Base-by-base conservation (phyloP, 2,329 filamentous ascomycete species). In the Dactylellina sp. region DNA sequence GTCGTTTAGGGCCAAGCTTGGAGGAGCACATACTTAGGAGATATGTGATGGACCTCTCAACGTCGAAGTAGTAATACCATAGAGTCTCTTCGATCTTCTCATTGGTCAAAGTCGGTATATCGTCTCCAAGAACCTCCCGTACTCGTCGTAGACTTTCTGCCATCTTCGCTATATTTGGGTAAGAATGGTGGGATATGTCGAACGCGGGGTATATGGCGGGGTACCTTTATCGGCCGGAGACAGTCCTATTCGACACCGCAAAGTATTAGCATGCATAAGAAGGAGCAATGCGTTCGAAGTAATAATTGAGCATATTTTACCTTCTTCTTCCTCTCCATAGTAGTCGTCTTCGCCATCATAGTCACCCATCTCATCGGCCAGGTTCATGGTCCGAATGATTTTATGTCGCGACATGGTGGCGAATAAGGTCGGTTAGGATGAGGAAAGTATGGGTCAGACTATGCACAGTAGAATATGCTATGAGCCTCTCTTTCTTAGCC, bases 1-100 rank as follows among this genome's bases (percentile, higher is more conserved):
- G 2, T 5, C 35, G 20, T 40, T 3, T 2, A 40, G 18, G 6
- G 4, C 2, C 16, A 9, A 14, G 18, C n/a, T 24, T 11, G n/a
- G 16, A 32, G 20, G 35, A 68, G 25, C 46, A 75, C 81, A 77
- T 89, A 85, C 89, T 90, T 75, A 88, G 86, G 68, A 99, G 82
- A 79, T 96, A 97, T 65, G 86, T 85, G 39, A 96, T 89, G 0
- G 92, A 88, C 81, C 97, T 97, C 66, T 89, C 90, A 28, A 97
- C 85, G 78, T 99, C 93, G 80, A 93, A 98, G 81, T 94, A 98
- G 81, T 97, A 97, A 81, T 99, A 88, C 92, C 93, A 98, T 14
- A 99, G 82, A 0, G 93, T 87, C 75, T 98, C 94, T 80, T 96
- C 88, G 75, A 97, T 94, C 79, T 97, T 90, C 39, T 84, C 83